phyloP scores from a whole-genome alignment of 2,329 filamentous ascomycete species.

The Colletotrichum tofieldiae region DNA sequence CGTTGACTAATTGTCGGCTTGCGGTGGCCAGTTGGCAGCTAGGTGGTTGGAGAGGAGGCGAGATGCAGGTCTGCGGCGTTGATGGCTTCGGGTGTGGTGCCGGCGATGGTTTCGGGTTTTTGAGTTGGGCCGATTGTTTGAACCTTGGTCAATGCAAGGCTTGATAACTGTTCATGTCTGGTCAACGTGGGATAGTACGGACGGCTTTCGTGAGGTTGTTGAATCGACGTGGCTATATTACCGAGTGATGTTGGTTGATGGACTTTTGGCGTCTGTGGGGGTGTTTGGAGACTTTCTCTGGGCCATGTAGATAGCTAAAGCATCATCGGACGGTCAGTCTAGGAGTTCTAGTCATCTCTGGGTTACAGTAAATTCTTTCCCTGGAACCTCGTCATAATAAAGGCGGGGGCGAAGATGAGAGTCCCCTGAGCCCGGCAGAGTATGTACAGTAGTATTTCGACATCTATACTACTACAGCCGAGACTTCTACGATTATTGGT shows the following conservation, averaged over 20 bases:
- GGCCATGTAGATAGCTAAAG: background rate
- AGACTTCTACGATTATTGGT: no score
- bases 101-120: background rate
- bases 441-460: background rate
- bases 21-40: background rate
- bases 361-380: background rate
- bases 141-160: background rate
- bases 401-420: background rate
- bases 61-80: slow-evolving; percentile 12
- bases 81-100: background rate
- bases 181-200: background rate
- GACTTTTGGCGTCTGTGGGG: background rate
- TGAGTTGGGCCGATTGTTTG: background rate
- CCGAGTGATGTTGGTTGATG: background rate
- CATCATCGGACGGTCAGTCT: background rate
- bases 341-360: background rate
- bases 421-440: background rate
- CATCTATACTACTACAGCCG: no score
- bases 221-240: no score
- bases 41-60: background rate
- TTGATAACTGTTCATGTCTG: background rate
- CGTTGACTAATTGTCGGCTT: slow-evolving; percentile 1
- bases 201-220: background rate
- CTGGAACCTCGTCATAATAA: background rate
- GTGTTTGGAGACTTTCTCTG: background rate